Evolutionary conservation across 257 asterid species (phyloP).

Genomic region (Nicotiana tomentosiformis): DNA sequence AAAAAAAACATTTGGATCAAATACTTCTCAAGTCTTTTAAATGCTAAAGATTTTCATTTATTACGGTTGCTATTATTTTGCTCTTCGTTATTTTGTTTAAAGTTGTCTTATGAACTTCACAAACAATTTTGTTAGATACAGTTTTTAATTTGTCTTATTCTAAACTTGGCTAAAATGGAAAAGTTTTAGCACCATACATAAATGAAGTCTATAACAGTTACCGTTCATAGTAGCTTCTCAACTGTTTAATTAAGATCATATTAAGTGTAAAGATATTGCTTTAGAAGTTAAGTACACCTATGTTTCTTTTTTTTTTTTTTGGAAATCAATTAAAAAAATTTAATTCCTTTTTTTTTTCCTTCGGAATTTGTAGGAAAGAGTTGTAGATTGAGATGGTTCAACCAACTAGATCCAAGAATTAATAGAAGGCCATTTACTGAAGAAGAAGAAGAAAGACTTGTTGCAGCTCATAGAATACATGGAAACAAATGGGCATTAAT

Average conservation of each 20-base stretch:
- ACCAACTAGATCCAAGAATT: slow-evolving; percentile 91
- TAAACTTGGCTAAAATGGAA: not conserved
- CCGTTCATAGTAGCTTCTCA: not conserved
- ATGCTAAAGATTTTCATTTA: not conserved
- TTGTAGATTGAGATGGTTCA: slow-evolving; percentile 95
- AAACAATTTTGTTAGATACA: not conserved
- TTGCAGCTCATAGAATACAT: slow-evolving; percentile 73
- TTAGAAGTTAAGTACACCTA: not conserved
- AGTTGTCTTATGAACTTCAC: not conserved
- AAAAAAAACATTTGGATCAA: not conserved
- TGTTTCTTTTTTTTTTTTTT: not conserved
- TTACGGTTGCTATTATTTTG: not conserved
- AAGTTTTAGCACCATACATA: not conserved
- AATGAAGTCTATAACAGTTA: not conserved
- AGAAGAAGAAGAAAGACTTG: slow-evolving; percentile 77
- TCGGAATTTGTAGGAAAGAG: slow-evolving; percentile 56
- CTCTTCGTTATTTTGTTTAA: not conserved
- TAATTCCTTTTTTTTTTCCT: not conserved
- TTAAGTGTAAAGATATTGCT: slow-evolving; percentile 3
- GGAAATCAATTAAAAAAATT: not conserved
- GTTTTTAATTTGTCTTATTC: not conserved
- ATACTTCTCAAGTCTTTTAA: not conserved
- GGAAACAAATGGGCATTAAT: slow-evolving; percentile 94
- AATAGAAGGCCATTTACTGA: slow-evolving; percentile 84
- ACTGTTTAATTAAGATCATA: not conserved